Percentiles rank a stretch among this genome's conserved stretches.
These are phyloP conservation scores for Penicillium freii DNA, from an alignment of 2,329 filamentous ascomycete species.

Conservation along the genomic window DNA sequence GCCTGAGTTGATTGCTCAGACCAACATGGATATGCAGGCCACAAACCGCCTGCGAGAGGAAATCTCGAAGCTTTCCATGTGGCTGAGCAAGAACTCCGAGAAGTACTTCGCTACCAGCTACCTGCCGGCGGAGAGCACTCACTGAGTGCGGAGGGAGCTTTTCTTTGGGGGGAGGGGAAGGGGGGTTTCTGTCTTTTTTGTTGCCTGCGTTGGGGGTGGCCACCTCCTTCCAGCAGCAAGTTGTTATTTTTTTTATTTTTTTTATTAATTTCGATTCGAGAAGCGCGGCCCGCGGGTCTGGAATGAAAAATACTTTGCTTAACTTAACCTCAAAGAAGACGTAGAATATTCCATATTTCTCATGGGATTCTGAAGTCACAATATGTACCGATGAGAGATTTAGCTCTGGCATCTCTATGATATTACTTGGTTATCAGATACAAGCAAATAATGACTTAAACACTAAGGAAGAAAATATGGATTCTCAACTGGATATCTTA, in stretches of 20 bases:
- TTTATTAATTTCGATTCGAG: not conserved
- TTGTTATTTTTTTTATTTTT: not conserved
- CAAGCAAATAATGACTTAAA: not conserved
- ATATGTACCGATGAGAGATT: not conserved
- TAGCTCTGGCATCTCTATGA: not conserved
- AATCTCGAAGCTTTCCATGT: slow-evolving; percentile 78
- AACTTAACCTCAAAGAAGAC: not conserved
- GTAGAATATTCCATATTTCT: not conserved
- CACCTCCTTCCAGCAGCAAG: not conserved
- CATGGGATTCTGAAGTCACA: not conserved
- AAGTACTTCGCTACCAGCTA: slow-evolving; percentile 66
- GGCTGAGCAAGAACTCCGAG: slow-evolving; percentile 74
- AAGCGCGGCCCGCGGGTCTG: not conserved
- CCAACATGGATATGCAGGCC: slow-evolving; percentile 94
- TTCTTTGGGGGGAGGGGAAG: not conserved
- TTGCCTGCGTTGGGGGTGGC: not conserved
- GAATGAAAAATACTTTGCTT: not conserved
- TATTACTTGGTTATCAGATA: not conserved
- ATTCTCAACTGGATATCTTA: slow-evolving; percentile 10
- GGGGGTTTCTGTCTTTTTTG: not conserved
- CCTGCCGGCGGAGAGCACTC: slow-evolving; percentile 42
- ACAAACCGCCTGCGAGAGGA: slow-evolving; percentile 87
- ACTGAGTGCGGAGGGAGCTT: slow-evolving; percentile 12
- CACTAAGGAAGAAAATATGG: not conserved
- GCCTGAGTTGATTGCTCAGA: slow-evolving; percentile 91